Evolutionary conservation across 2,329 filamentous ascomycete species (phyloP), one percentile per base, ranked within the genome.

Genomic region (Aureobasidium sp.): DNA sequence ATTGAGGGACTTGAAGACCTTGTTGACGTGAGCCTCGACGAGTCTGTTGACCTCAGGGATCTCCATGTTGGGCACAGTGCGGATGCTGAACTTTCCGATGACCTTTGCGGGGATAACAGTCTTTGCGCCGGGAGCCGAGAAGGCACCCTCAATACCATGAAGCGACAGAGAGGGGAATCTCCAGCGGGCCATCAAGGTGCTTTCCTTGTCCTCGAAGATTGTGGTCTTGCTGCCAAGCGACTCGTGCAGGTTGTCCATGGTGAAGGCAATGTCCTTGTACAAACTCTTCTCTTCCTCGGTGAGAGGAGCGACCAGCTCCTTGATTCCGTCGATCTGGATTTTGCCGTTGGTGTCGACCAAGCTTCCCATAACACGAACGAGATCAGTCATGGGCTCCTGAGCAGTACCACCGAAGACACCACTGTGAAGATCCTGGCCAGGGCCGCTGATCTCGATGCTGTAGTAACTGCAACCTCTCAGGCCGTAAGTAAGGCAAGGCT

Each of bases 51-150:
- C 95, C 72, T 87, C 85, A 61, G 91, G 86, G 68, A 91, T 91
- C 74, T 97, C 89, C 94, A 99, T 99, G 79, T 99, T 85, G 59
- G 94, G 94, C 27, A 99, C 94, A 39, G 92, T 97, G 68, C 94
- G 87, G 78, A 99, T 97, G 55, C 90, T 96, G 81, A 99, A 99
- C 80, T 99, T 99, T 77, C 94, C 94, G 70, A 88, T 89, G 62
- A 99, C 94, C 81, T 97, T 97, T 71, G 94, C 93, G 3, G 94
- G 94, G 69, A 99, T 99, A 70, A 99, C 94, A 1, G 94, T 99
- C 84, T 99, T 99, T 62, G 92, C 94, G 50, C 94, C 94, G 6
- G 92, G 89, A 2, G 89, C 88, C 48, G 89, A 93, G 80, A 96
- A 99, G 57, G 91, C 94, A 63, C 94, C 94, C 78, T 99, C 94